Base-by-base conservation (phyloP, 2,329 filamentous ascomycete genomes). In the Emergomyces pasteurianus region DNA sequence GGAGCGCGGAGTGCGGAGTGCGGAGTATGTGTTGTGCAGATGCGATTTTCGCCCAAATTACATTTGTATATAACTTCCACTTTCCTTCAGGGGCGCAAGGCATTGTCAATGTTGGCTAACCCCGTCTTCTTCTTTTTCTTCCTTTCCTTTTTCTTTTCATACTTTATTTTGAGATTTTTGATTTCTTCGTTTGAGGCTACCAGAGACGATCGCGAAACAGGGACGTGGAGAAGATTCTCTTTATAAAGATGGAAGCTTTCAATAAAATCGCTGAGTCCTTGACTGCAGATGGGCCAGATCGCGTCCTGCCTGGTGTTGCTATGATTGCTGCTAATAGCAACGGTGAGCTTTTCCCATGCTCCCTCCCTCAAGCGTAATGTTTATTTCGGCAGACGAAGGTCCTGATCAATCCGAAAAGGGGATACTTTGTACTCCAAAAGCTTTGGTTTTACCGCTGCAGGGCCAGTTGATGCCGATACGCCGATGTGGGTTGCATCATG, bases 181-280 rank as follows among this genome's bases (percentile, higher is more conserved):
- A 26, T 47, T 26, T 23, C n/a, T 23, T 23, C 6, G 23, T 26
- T 23, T 26, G 43, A 47, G 21, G 43, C 18, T 43, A 16, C 40
- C 12, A 26, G 3, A 26, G 21, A 10, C 21, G 3, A 47, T 23
- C 23, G 23, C 43, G 12, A 21, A 23, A 26, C 43, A 26, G 21
- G 9, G 5, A 49, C 23, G 21, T 26, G 21, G 12, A 28, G 1
- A 38, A 23, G 18, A 21, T n/a, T 53, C 9, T 53, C 7, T 18
- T 10, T 31, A 10, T 52, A 52, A 46, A 46, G 6, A 74, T 79
- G 58, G 58, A 47, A 14, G 16, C 43, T 21, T 53, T 59, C 36
- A 36, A 59, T 4, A 50, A 40, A 31, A 8, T 28, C 18, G 58
- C 58, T 2, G 5, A 18, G 47, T 50, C 21, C 12, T 31, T 59